phyloP scores from a whole-genome alignment of 768 basidiomycete species.

The Leucocoprinus birnbaumii region DNA sequence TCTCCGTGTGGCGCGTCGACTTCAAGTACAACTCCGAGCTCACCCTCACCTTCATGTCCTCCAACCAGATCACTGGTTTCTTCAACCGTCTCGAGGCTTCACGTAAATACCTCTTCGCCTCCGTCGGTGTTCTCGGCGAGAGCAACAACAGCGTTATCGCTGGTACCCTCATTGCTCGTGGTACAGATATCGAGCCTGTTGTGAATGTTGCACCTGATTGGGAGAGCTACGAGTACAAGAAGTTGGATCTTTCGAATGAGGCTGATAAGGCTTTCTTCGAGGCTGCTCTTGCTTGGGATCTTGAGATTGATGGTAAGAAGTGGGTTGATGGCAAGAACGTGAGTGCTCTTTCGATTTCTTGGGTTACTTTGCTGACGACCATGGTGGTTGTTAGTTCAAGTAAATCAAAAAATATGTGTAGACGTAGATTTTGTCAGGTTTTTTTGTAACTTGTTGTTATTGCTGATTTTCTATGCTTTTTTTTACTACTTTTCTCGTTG shows the following conservation, averaged over 20 bases:
- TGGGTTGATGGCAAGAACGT: conserved; percentile 93
- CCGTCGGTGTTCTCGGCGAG: conserved; percentile 85
- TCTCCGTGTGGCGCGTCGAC: conserved; percentile 88
- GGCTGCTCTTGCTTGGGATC: conserved; percentile 91
- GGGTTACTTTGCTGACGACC: no score
- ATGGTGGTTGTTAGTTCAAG: neutral
- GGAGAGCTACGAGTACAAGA: conserved; percentile 83
- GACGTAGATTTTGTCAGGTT: no score
- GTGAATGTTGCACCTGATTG: conserved; percentile 86
- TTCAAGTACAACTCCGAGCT: conserved; percentile 98
- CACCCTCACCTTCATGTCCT: conserved; percentile 90
- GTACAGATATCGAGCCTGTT: conserved; percentile 66
- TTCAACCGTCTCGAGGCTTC: conserved; percentile 98
- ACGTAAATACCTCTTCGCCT: conserved; percentile 95
- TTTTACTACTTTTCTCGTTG: no score
- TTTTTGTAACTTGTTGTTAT: no score
- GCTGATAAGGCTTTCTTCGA: conserved; percentile 90
- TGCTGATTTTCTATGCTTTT: no score
- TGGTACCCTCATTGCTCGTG: conserved; percentile 82
- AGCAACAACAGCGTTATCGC: conserved; percentile 76
- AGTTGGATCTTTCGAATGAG: conserved; percentile 69
- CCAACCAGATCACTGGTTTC: conserved; percentile 92
- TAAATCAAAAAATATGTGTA: neutral
- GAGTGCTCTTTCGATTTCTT: conserved; percentile 30
- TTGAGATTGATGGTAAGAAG: conserved; percentile 83